A percentile compares a stretch with the other conserved stretches of the same genome.
phyloP scores from a whole-genome alignment of 2,329 filamentous ascomycete genomes.

The Aspergillus fructus region DNA sequence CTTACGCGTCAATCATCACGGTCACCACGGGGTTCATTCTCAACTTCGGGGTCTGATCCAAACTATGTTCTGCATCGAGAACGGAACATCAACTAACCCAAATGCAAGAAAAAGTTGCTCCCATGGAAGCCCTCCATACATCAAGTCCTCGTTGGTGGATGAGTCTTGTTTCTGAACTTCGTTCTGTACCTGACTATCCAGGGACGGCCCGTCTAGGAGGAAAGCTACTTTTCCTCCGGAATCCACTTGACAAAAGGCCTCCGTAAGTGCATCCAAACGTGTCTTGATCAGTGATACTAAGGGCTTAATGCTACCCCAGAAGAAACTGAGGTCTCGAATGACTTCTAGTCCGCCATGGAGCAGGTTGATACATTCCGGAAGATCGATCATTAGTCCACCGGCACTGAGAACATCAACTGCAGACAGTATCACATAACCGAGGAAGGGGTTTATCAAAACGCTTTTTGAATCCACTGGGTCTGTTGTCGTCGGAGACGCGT shows the following conservation, averaged over 20 bases:
- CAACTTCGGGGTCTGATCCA: conserved; percentile 26
- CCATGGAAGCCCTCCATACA: conserved; percentile 39
- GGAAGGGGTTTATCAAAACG: conserved; percentile 58
- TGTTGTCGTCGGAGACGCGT: conserved; percentile 18
- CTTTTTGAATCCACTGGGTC: conserved; percentile 29
- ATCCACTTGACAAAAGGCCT: conserved; percentile 33
- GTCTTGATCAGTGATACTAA: conserved; percentile 52
- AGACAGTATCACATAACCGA: conserved; percentile 61
- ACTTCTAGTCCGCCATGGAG: conserved; percentile 55
- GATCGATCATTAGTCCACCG: conserved; percentile 53
- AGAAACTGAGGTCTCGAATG: conserved; percentile 55
- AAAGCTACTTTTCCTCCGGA: conserved; percentile 36
- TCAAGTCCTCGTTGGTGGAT: conserved; percentile 39
- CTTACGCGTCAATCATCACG: background rate
- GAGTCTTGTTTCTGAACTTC: conserved; percentile 19
- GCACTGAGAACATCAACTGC: conserved; percentile 67
- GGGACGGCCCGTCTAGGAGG: conserved; percentile 35
- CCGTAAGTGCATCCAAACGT: conserved; percentile 47
- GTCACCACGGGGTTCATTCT: background rate
- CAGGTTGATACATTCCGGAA: conserved; percentile 55
- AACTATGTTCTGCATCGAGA: conserved; percentile 25
- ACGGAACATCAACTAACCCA: conserved; percentile 27
- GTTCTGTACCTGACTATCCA: conserved; percentile 42
- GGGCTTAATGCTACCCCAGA: conserved; percentile 60
- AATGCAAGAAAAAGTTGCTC: conserved; percentile 31